phyloP scores from a whole-genome alignment of 2,329 filamentous ascomycete species.

The Diplodia scrobiculata region DNA sequence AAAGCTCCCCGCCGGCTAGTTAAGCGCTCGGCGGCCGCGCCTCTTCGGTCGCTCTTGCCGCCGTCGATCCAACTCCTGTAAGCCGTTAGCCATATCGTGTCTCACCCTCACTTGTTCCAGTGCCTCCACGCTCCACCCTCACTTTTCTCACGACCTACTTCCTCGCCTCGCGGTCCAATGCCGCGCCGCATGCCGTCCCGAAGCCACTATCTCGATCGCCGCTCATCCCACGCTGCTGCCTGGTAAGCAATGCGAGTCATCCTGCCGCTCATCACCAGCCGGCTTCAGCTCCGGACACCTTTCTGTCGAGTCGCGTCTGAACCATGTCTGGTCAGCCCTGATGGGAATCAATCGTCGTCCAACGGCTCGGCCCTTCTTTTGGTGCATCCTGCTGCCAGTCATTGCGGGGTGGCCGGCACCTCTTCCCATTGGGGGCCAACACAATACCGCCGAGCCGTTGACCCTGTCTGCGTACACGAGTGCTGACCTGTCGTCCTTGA shows the following conservation, averaged over 20 bases:
- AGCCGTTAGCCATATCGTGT: constrained; percentile 18
- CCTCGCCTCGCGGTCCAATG: neutral
- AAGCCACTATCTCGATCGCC: constrained; percentile 14
- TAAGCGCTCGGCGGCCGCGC: constrained; percentile 6
- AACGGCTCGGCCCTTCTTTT: constrained; percentile 22
- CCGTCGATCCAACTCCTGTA: constrained; percentile 28
- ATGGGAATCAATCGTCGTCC: constrained; percentile 5
- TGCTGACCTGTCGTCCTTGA: neutral
- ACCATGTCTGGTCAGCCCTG: constrained; percentile 9
- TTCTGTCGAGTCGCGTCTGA: constrained; percentile 2
- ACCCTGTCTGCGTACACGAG: neutral
- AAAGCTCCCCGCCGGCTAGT: neutral
- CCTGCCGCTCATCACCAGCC: neutral
- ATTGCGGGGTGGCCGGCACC: constrained; percentile 11
- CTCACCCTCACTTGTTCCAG: neutral
- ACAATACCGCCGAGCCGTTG: neutral
- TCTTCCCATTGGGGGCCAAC: constrained; percentile 12
- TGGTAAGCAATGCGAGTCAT: constrained; percentile 5
- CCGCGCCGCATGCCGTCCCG: no score
- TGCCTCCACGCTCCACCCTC: neutral
- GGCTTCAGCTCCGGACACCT: neutral
- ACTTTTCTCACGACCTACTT: neutral
- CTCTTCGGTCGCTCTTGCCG: constrained; percentile 14
- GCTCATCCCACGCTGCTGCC: neutral
- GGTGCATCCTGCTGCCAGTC: constrained; percentile 10